phyloP scores from a whole-genome alignment of 305 asterid genomes.

The Fraxinus albicans region DNA sequence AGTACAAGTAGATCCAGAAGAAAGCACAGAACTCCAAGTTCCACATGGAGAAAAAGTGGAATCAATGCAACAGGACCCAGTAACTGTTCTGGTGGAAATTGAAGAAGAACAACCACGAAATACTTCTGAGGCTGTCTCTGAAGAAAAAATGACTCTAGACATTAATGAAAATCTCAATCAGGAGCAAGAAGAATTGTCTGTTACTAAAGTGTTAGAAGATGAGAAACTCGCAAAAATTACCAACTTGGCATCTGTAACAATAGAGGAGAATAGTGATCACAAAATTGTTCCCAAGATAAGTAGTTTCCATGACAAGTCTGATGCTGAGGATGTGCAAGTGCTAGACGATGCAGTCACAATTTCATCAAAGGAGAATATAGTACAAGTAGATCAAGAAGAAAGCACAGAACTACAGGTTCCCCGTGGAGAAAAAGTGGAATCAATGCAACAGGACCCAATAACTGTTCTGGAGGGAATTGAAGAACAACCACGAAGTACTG shows the following conservation, averaged over 20 bases:
- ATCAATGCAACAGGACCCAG: slow-evolving; percentile 16
- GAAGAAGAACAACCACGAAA: slow-evolving; percentile 16
- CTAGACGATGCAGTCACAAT: slow-evolving; percentile 15
- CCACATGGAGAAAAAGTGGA: slow-evolving; percentile 24
- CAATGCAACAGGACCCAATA: slow-evolving; percentile 18
- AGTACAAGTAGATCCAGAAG: slow-evolving; percentile 24
- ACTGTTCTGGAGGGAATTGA: slow-evolving; percentile 15
- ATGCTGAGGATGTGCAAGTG: slow-evolving; percentile 21
- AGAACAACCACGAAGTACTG: slow-evolving; percentile 19
- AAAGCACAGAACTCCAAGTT: slow-evolving; percentile 21
- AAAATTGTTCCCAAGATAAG: slow-evolving; percentile 11
- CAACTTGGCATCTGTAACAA: slow-evolving; percentile 31
- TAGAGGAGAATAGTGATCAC: slow-evolving; percentile 21
- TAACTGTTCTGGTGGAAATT: slow-evolving; percentile 10
- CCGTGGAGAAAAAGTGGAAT: slow-evolving; percentile 24
- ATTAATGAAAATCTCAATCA: slow-evolving; percentile 21
- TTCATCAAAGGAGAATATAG: slow-evolving; percentile 26
- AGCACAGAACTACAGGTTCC: slow-evolving; percentile 22
- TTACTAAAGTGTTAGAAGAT: slow-evolving; percentile 30
- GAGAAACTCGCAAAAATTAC: slow-evolving; percentile 26
- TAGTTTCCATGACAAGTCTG: slow-evolving; percentile 22
- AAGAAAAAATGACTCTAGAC: slow-evolving; percentile 18
- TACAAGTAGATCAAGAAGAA: slow-evolving; percentile 19
- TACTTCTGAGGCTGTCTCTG: slow-evolving; percentile 24
- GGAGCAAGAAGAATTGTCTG: slow-evolving; percentile 26